Conservation (phyloP, 73 alveolate genomes). For the Durusdinium trenchii region DNA sequence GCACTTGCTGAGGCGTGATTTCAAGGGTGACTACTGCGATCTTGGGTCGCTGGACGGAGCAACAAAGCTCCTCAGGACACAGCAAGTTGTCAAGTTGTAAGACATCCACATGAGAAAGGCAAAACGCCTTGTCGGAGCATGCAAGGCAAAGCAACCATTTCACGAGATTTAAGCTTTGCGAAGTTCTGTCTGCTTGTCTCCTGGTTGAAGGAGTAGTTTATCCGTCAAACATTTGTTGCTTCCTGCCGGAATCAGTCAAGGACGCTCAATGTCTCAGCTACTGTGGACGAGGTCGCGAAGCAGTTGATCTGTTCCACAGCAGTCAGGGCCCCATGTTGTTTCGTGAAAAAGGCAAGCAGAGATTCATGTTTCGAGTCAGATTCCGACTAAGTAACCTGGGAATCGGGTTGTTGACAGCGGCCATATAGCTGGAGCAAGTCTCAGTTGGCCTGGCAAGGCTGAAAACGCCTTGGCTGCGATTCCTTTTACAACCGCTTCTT, state of each 20-base stretch:
- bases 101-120: too few species aligned
- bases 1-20: slow-evolving; percentile 56
- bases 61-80: slow-evolving; percentile 78
- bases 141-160: too few species aligned
- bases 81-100: background rate
- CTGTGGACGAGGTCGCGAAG: slow-evolving; percentile 95
- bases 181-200: too few species aligned
- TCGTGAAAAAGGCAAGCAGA: background rate
- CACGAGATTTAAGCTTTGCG: too few species aligned
- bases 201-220: background rate
- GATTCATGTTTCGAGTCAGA: background rate
- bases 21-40: slow-evolving; percentile 92
- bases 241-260: background rate
- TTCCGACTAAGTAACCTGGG: too few species aligned
- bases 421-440: background rate
- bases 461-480: slow-evolving; percentile 41
- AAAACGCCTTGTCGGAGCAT: too few species aligned
- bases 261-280: slow-evolving; percentile 87
- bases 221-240: background rate
- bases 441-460: background rate
- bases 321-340: background rate
- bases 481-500: slow-evolving; percentile 30
- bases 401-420: background rate
- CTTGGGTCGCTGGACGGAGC: slow-evolving; percentile 81
- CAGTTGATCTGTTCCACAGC: slow-evolving; percentile 95